Base-by-base conservation (phyloP, 2,329 filamentous ascomycete genomes). In the Cordyceps farinosa region DNA sequence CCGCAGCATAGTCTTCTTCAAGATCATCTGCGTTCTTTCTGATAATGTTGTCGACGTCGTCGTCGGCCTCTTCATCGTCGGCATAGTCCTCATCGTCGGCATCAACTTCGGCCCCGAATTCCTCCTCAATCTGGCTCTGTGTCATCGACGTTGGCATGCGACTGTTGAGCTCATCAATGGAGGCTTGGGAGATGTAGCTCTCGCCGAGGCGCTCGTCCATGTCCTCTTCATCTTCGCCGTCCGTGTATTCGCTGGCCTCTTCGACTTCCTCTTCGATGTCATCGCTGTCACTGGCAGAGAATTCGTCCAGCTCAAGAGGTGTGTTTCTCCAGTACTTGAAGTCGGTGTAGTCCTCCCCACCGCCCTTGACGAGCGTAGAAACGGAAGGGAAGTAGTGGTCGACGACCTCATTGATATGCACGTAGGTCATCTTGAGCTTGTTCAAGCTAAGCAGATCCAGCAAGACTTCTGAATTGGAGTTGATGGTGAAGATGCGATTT, bases 321-420 rank as follows among this genome's bases (percentile, higher is more conserved):
- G 84, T 83, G 66, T 96, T 90, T 66, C 96, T 85, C 95, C 95
- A 99, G 78, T 96, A 99, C 63, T 88, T 94, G 77, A 99, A 99
- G 74, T 99, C 95, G 0, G 95, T 99, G 72, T 91, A 99, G 63
- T 96, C 90, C 74, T 98, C 95, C 13, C 93, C 94, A 27, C 93
- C 94, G 51, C 90, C 90, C 70, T 90, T 92, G 22, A 97, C 88
- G 36, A 99, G 82, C 32, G 93, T 88, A 66, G 89, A 91, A 13
- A 96, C 89, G 1, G 96, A 92, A 7, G 95, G 95, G 75, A 99
- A 99, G 79, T 97, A 98, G 76, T 99, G 95, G 73, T 99, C 95
- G 7, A 99, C 91, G 64, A 99, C 89, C 75, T 99, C 96, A 65
- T 91, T 89, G 88, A 99, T 99, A 71, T 91, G 93, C 66, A 97